Evolutionary conservation across 257 asterid species (phyloP).

Genomic region (Osmanthus fragrans): DNA sequence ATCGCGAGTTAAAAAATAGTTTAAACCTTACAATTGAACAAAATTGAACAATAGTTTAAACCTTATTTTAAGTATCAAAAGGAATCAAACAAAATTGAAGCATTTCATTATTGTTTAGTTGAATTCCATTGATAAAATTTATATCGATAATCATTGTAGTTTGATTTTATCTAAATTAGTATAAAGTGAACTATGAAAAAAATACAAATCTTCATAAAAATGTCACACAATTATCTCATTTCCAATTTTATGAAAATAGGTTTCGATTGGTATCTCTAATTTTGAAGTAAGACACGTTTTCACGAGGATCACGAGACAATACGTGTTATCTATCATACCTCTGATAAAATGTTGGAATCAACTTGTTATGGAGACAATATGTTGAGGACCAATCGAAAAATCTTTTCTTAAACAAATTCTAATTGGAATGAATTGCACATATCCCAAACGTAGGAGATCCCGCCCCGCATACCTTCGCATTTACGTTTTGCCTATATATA

Average conservation of each 20-base stretch:
- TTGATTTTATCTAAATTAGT: no score
- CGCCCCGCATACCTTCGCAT: neutral
- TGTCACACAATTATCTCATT: neutral
- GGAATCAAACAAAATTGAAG: no score
- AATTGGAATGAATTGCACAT: neutral
- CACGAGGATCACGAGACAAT: neutral
- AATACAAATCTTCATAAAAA: neutral
- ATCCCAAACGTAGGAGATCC: neutral
- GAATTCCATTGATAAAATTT: no score
- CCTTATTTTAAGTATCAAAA: no score
- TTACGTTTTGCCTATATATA: constrained; percentile 26
- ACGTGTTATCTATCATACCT: no score
- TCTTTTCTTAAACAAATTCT: neutral
- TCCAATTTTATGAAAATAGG: neutral
- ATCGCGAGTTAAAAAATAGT: no score
- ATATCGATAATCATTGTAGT: no score
- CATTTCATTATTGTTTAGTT: no score
- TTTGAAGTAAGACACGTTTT: neutral
- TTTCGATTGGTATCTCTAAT: neutral
- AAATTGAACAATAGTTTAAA: no score
- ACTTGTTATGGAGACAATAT: neutral
- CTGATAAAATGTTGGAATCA: no score
- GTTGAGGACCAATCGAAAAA: neutral
- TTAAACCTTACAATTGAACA: no score
- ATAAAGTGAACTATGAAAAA: neutral